These are phyloP conservation scores for Syzygium grande DNA, from an alignment of 345 rosid genomes.

Conservation along the genomic window DNA sequence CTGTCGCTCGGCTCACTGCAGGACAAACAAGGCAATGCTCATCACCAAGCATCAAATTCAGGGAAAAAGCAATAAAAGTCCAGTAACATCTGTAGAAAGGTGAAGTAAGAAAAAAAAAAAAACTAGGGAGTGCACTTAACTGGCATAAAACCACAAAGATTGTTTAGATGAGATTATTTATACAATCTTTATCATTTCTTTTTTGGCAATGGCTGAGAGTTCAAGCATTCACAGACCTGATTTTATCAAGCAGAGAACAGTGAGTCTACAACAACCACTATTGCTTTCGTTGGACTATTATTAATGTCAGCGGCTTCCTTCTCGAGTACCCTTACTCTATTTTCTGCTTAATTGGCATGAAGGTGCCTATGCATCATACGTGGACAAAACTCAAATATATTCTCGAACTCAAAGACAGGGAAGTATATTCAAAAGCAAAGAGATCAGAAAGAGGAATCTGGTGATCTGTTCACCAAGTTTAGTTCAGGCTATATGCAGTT, in stretches of 20 bases:
- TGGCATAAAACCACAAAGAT: background rate
- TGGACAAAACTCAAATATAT: background rate
- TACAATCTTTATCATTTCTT: background rate
- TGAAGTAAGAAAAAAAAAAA: background rate
- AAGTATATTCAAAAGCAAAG: background rate
- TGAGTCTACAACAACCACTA: background rate
- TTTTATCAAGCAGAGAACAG: background rate
- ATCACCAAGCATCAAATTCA: background rate
- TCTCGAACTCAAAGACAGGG: background rate
- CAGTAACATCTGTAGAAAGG: background rate
- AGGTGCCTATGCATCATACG: background rate
- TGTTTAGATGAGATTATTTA: background rate
- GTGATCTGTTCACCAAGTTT: background rate
- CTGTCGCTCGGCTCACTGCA: slow-evolving; percentile 84
- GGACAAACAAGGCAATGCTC: slow-evolving; percentile 7
- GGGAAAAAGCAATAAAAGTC: background rate
- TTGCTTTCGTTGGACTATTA: background rate
- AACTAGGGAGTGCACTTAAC: background rate
- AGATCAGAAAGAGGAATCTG: background rate
- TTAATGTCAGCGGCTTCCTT: background rate
- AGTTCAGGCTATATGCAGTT: background rate
- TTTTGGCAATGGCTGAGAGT: background rate
- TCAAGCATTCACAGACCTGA: background rate
- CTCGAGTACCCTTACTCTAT: background rate
- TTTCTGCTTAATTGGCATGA: background rate